These are phyloP conservation scores for Stachybotrys chlorohalonatus DNA, from an alignment of 2,329 filamentous ascomycete genomes.

Conservation along the genomic window DNA sequence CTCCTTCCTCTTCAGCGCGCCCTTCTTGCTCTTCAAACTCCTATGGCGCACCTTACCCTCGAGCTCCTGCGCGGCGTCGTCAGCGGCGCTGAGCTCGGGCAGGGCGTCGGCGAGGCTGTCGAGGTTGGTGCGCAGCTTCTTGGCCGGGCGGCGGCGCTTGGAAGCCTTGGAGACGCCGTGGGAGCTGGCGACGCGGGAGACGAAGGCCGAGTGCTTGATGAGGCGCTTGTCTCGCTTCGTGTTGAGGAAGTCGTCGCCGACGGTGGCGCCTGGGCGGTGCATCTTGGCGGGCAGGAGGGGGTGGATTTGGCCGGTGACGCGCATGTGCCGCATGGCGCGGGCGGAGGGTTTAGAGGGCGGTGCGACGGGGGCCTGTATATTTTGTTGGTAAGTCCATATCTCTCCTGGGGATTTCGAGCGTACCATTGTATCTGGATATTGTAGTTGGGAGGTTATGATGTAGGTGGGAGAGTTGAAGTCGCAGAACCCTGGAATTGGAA, in stretches of 20 bases:
- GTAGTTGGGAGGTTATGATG: neutral
- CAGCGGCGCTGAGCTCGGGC: conserved; percentile 47
- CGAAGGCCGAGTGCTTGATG: conserved; percentile 73
- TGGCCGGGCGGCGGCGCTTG: conserved; percentile 48
- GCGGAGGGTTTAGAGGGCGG: conserved; percentile 42
- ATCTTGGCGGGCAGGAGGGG: conserved; percentile 42
- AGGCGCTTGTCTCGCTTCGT: conserved; percentile 76
- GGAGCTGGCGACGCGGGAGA: conserved; percentile 65
- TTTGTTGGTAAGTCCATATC: neutral
- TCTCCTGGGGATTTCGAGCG: neutral
- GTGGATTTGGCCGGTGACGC: conserved; percentile 38
- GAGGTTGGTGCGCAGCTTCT: conserved; percentile 70
- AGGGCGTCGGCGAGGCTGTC: conserved; percentile 73
- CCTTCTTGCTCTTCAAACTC: conserved; percentile 65
- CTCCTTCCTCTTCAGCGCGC: conserved; percentile 77
- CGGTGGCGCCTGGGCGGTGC: conserved; percentile 40
- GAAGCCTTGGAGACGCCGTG: conserved; percentile 10
- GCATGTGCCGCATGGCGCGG: conserved; percentile 45
- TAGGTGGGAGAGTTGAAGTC: neutral
- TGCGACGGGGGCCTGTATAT: conserved; percentile 17
- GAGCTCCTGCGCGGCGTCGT: conserved; percentile 33
- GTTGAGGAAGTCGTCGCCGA: conserved; percentile 52
- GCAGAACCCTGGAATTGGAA: neutral
- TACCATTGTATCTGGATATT: neutral
- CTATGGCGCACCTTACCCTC: conserved; percentile 59